Evolutionary conservation across 2,329 filamentous ascomycete species (phyloP), one percentile per base, ranked within the genome.

Genomic region (Phialocephala sp.): DNA sequence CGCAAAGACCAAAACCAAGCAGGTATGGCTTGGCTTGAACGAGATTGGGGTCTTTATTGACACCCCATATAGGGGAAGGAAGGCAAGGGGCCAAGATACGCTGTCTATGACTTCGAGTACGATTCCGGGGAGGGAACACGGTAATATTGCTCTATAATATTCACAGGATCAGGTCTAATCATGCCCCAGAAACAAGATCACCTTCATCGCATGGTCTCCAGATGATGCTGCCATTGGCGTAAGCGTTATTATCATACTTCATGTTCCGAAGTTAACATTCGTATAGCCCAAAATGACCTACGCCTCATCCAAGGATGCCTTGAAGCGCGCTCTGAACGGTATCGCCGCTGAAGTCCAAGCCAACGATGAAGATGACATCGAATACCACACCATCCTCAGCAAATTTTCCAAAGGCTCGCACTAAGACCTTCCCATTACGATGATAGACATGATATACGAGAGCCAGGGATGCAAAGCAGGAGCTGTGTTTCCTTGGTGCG

Each of bases 91-190:
- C 91, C 90, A 77, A 87, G 92, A 79, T 95, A 94, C 78, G 92
- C 91, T 71, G 88, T 95, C 76, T 95, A 92, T 81, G 92, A 95
- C 81, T 90, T 95, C 79, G 85, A 91, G 82, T 95, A 93, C 82
- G 85, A 85, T 66, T 85, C 84, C 65, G 91, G 90, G 72, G 91
- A 93, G 80, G 91, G 91, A 75, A 83, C 84, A 76, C 87, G 90
- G 87, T 89, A 85, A 67, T 78, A 76, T 11, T 15, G 4, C 27
- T 50, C 27, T 8, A 32, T 37, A n/a, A 22, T 41, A n/a, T 8
- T 24, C 6, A 20, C 8, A 3, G 14, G 27, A n/a, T 18, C 24
- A 18, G 35, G 20, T n/a, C 50, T 54, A 24, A 54, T 32, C 4
- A 4, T 8, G 27, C 18, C 18, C 14, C 12, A 90, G 88, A 82